A percentile compares a stretch with the other conserved stretches of the same genome.
phyloP scores from a whole-genome alignment of 2,329 filamentous ascomycete genomes.

The Amauroascus verrucosus region DNA sequence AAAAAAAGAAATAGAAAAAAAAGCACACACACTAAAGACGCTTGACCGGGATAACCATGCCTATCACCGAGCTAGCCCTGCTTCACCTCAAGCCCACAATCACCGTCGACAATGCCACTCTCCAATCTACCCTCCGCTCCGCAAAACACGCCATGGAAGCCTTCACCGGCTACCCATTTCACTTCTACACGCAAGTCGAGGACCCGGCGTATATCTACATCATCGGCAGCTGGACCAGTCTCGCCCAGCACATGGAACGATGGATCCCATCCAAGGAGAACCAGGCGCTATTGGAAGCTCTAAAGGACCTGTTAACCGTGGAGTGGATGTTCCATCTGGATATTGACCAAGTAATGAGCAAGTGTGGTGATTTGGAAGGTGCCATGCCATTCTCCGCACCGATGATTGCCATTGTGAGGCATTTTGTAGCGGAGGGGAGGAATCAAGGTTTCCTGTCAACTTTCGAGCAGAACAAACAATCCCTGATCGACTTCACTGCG shows the following conservation, averaged over 20 bases:
- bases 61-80: conserved; percentile 39
- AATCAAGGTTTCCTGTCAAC: conserved; percentile 22
- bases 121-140: conserved; percentile 26
- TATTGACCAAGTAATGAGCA: conserved; percentile 22
- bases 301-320: conserved; percentile 33
- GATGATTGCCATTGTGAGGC: conserved; percentile 27
- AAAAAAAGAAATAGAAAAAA: not conserved
- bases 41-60: conserved; percentile 25
- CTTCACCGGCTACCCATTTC: conserved; percentile 30
- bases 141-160: conserved; percentile 32
- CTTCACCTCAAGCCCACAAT: conserved; percentile 28
- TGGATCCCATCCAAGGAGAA: conserved; percentile 39
- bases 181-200: conserved; percentile 37
- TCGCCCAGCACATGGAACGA: conserved; percentile 32
- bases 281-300: conserved; percentile 28
- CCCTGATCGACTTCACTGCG: conserved; percentile 20
- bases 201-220: conserved; percentile 37
- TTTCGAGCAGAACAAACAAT: conserved; percentile 21
- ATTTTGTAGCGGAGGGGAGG: conserved; percentile 22
- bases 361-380: conserved; percentile 6
- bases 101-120: conserved; percentile 16
- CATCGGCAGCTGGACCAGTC: conserved; percentile 38
- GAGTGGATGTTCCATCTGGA: conserved; percentile 39
- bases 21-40: no score
- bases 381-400: conserved; percentile 24